These are phyloP conservation scores for Cystobasidiaceae sp. DNA, from an alignment of 1,284 basidiomycete genomes.

Conservation along the genomic window DNA sequence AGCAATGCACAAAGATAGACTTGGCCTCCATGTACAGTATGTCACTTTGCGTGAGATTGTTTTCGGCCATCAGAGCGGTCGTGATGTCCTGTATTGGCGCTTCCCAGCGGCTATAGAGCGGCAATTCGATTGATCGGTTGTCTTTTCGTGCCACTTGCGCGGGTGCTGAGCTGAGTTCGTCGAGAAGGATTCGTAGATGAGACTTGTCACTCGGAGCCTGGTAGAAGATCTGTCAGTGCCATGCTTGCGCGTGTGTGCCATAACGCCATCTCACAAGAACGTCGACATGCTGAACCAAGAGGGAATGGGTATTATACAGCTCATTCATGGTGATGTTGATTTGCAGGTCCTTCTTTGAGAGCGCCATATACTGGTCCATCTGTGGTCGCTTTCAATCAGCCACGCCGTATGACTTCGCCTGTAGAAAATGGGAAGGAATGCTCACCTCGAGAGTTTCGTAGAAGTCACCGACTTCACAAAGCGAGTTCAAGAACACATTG, in stretches of 20 bases:
- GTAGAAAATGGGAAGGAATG: slow-evolving; percentile 6
- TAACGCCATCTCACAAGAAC: slow-evolving; percentile 61
- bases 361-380: slow-evolving; percentile 99
- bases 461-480: slow-evolving; percentile 98
- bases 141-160: slow-evolving; percentile 94
- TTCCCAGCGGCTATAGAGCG: slow-evolving; percentile 96
- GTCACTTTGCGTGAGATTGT: slow-evolving; percentile 93
- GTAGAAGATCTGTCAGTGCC: background rate
- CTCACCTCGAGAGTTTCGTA: slow-evolving; percentile 94
- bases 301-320: slow-evolving; percentile 93
- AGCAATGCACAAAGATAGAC: slow-evolving; percentile 95
- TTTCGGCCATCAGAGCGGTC: slow-evolving; percentile 81
- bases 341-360: slow-evolving; percentile 96
- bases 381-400: slow-evolving; percentile 44
- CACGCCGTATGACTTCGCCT: background rate
- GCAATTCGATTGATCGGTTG: slow-evolving; percentile 87
- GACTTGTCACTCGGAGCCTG: slow-evolving; percentile 96
- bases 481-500: slow-evolving; percentile 90
- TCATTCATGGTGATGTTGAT: slow-evolving; percentile 99
- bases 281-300: slow-evolving; percentile 92
- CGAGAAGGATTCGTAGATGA: slow-evolving; percentile 89
- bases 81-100: slow-evolving; percentile 97
- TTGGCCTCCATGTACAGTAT: slow-evolving; percentile 99
- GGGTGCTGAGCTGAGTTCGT: slow-evolving; percentile 89
- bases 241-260: background rate